Percentiles rank a stretch among this genome's conserved stretches.
Conservation (phyloP, 2,329 filamentous ascomycete species). For the Massarina eburnea region DNA sequence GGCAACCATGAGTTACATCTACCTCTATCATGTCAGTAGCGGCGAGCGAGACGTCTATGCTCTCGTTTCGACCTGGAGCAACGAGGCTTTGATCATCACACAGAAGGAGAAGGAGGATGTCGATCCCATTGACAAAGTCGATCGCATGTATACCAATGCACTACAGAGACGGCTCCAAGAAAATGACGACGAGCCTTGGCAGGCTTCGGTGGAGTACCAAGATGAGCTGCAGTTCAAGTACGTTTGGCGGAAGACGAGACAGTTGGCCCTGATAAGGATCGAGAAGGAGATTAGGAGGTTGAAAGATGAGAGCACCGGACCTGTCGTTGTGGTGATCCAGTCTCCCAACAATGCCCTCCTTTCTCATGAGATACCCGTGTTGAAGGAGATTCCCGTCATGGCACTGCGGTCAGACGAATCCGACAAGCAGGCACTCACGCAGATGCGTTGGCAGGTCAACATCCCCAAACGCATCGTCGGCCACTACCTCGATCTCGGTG, state of each 20-base stretch:
- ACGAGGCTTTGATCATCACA: conserved; percentile 84
- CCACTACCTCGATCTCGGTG: conserved; percentile 89
- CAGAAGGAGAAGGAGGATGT: conserved; percentile 79
- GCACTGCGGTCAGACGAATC: conserved; percentile 78
- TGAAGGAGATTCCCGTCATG: conserved; percentile 83
- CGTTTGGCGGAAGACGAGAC: conserved; percentile 82
- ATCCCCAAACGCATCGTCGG: conserved; percentile 82
- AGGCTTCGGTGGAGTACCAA: conserved; percentile 83
- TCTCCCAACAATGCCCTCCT: conserved; percentile 82
- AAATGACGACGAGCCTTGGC: conserved; percentile 69
- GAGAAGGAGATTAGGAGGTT: conserved; percentile 88
- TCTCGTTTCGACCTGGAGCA: conserved; percentile 79
- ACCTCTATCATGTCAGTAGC: conserved; percentile 87
- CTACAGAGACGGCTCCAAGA: conserved; percentile 67
- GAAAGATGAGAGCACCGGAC: conserved; percentile 77
- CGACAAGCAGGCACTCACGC: conserved; percentile 83
- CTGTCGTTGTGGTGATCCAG: conserved; percentile 84
- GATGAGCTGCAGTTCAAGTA: conserved; percentile 83
- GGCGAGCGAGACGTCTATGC: conserved; percentile 93
- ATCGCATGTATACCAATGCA: conserved; percentile 82
- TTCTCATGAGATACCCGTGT: conserved; percentile 78
- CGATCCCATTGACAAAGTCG: conserved; percentile 86
- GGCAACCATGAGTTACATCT: conserved; percentile 78
- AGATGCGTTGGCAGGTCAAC: conserved; percentile 90
- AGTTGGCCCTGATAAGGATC: conserved; percentile 86